phyloP scores from a whole-genome alignment of 768 basidiomycete genomes.

The Podaxis carcinomalis region DNA sequence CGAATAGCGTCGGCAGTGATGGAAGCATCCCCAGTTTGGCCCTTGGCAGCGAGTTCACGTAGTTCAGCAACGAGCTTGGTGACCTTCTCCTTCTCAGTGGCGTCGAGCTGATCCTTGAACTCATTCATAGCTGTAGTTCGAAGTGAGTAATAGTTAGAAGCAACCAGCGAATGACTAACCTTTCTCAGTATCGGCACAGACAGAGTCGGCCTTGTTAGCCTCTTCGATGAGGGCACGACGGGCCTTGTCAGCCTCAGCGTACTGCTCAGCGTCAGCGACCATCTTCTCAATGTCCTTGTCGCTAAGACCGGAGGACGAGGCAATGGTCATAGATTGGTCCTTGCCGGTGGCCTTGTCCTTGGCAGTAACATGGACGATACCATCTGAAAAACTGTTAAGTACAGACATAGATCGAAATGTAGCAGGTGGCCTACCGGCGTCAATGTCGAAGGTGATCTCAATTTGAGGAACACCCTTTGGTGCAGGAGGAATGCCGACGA shows the following conservation, averaged over 20 bases:
- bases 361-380: constrained; percentile 96
- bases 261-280: constrained; percentile 92
- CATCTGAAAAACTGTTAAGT: constrained; percentile 42
- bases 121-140: constrained; percentile 74
- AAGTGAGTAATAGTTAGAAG: constrained; percentile 6
- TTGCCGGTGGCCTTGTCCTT: constrained; percentile 91
- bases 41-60: constrained; percentile 85
- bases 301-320: constrained; percentile 92
- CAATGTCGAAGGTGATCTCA: constrained; percentile 93
- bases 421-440: constrained; percentile 60
- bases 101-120: constrained; percentile 96
- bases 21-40: constrained; percentile 77
- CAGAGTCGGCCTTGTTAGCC: constrained; percentile 93
- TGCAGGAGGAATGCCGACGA: constrained; percentile 92
- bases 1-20: constrained; percentile 85
- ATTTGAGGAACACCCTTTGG: constrained; percentile 83
- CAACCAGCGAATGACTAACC: constrained; percentile 36
- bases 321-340: constrained; percentile 96
- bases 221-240: constrained; percentile 90
- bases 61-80: constrained; percentile 82
- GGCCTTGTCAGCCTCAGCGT: constrained; percentile 88
- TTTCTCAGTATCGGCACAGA: constrained; percentile 94
- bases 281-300: constrained; percentile 98
- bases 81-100: constrained; percentile 91
- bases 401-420: not conserved